These are phyloP conservation scores for Myxozyma neotropica DNA, from an alignment of 805 yeast genomes.

Conservation along the genomic window DNA sequence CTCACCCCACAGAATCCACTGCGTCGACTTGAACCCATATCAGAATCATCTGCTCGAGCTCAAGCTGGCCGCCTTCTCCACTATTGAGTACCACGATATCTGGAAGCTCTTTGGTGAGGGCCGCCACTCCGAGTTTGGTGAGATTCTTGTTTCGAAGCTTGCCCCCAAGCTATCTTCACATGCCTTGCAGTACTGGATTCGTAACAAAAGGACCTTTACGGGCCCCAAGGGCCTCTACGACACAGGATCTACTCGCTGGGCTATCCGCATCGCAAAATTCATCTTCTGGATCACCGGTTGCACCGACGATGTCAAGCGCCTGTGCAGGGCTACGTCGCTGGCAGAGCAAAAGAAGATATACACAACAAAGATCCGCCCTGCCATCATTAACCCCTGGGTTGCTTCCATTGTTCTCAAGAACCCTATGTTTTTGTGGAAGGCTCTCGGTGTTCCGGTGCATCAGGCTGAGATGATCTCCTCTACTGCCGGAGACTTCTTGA, in stretches of 20 bases:
- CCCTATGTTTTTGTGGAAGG: constrained; percentile 85
- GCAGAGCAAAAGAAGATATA: constrained; percentile 67
- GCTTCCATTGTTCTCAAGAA: constrained; percentile 73
- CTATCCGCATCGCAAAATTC: constrained; percentile 65
- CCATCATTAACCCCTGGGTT: constrained; percentile 69
- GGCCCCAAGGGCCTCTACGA: constrained; percentile 69
- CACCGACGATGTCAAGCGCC: constrained; percentile 52
- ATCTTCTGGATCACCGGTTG: constrained; percentile 62
- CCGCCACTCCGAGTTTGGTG: constrained; percentile 54
- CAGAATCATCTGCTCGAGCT: constrained; percentile 80
- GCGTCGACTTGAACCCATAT: constrained; percentile 81
- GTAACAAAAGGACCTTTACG: constrained; percentile 62
- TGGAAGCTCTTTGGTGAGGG: constrained; percentile 84
- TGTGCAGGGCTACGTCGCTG: constrained; percentile 61
- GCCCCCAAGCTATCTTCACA: constrained; percentile 75
- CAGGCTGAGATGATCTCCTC: constrained; percentile 71
- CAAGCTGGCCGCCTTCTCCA: constrained; percentile 69
- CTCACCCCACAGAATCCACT: constrained; percentile 77
- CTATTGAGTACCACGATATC: constrained; percentile 57
- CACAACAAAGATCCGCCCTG: constrained; percentile 64
- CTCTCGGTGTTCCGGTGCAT: constrained; percentile 84
- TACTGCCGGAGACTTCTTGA: constrained; percentile 55
- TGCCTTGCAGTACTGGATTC: constrained; percentile 80
- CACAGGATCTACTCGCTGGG: constrained; percentile 88
- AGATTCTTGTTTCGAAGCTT: constrained; percentile 57